Evolutionary conservation across 2,329 filamentous ascomycete genomes (phyloP).

Genomic region (Emergomyces orientalis): DNA sequence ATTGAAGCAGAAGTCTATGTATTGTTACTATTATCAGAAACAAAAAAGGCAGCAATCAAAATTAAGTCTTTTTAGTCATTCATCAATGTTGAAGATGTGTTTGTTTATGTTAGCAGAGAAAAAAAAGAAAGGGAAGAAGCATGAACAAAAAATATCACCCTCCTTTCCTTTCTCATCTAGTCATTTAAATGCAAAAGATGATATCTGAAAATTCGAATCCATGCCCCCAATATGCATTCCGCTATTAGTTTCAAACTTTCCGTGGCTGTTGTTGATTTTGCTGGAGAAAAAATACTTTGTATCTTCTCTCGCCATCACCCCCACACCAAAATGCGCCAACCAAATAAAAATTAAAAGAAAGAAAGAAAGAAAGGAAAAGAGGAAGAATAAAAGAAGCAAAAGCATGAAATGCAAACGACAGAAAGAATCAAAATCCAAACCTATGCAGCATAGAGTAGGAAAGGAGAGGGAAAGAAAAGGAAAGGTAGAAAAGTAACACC

Average conservation of each 20-base stretch:
- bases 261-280: neutral
- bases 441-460: conserved; percentile 1
- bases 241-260: neutral
- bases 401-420: conserved; percentile 6
- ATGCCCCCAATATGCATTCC: neutral
- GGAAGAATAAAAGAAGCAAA: conserved; percentile 7
- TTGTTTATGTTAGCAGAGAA: no score
- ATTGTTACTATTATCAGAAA: no score
- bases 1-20: no score
- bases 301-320: neutral
- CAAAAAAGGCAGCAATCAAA: no score
- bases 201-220: neutral
- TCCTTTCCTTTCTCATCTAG: neutral
- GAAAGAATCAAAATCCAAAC: neutral
- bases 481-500: conserved; percentile 8
- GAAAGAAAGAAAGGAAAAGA: neutral
- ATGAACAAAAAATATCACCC: no score
- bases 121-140: no score
- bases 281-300: neutral
- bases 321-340: no score
- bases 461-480: conserved; percentile 6
- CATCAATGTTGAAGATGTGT: no score
- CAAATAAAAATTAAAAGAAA: neutral
- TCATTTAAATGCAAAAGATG: neutral
- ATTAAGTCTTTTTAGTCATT: no score